phyloP scores from a whole-genome alignment of 164 flowering plant genomes.

The Dillenia turbinata region DNA sequence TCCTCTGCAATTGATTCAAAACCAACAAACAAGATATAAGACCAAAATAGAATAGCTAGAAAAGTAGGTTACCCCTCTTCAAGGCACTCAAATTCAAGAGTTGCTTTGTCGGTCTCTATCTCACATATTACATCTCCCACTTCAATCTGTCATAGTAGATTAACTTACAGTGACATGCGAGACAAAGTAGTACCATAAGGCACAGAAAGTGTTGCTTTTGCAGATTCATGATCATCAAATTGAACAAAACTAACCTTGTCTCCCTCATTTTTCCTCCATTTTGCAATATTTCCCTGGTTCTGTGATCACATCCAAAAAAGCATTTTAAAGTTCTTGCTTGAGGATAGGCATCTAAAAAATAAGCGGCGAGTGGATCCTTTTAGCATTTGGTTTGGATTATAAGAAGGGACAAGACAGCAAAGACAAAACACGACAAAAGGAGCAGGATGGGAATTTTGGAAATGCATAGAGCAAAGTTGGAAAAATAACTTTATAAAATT shows the following conservation, averaged over 20 bases:
- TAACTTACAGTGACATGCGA: constrained; percentile 9
- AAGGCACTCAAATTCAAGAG: constrained; percentile 84
- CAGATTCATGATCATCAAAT: not conserved
- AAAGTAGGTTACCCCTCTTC: constrained; percentile 79
- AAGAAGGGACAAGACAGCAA: too few species aligned
- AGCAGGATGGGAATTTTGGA: too few species aligned
- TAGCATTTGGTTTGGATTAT: constrained; percentile 42
- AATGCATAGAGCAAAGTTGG: too few species aligned
- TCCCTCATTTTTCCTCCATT: constrained; percentile 89
- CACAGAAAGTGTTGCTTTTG: too few species aligned
- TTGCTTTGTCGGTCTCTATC: constrained; percentile 98
- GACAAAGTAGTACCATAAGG: constrained; percentile 1
- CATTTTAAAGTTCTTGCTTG: constrained; percentile 7
- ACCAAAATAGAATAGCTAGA: not conserved
- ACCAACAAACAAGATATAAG: too few species aligned
- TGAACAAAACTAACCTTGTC: constrained; percentile 55
- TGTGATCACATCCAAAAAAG: constrained; percentile 25
- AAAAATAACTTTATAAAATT: too few species aligned
- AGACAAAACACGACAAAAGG: too few species aligned
- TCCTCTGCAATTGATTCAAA: too few species aligned
- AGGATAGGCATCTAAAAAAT: not conserved
- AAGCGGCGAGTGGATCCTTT: not conserved
- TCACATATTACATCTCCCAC: constrained; percentile 91
- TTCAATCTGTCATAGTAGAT: constrained; percentile 56
- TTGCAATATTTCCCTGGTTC: constrained; percentile 90